Conservation (phyloP, 768 basidiomycete genomes). For the Rhodotorula babjevae region DNA sequence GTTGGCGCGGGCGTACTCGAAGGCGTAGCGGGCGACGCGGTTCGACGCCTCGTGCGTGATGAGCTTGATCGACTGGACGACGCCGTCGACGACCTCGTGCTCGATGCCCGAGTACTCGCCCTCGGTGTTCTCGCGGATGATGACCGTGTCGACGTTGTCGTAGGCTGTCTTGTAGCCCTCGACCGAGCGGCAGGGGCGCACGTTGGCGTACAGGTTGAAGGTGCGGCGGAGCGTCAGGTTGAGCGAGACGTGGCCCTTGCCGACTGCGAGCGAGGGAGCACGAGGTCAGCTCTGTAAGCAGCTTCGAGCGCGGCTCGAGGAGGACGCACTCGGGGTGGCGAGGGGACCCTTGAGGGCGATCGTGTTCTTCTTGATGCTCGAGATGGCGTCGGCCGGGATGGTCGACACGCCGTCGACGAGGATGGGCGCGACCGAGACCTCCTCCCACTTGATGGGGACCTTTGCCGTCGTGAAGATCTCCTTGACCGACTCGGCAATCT, state of each 20-base stretch:
- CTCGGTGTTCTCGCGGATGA: conserved; percentile 99
- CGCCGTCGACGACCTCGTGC: conserved; percentile 97
- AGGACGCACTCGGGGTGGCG: conserved; percentile 72
- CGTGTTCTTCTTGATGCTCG: conserved; percentile 90
- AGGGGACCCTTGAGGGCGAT: conserved; percentile 96
- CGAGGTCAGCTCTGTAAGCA: background rate
- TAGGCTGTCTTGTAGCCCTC: conserved; percentile 97
- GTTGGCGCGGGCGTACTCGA: conserved; percentile 87
- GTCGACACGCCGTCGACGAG: conserved; percentile 93
- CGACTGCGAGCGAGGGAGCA: conserved; percentile 56
- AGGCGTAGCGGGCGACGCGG: conserved; percentile 96
- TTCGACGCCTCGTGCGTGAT: conserved; percentile 99
- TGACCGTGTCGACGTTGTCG: conserved; percentile 93
- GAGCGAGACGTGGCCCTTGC: conserved; percentile 96
- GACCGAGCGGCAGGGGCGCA: conserved; percentile 92
- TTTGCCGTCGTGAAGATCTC: conserved; percentile 84
- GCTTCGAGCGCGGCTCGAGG: background rate
- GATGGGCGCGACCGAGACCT: conserved; percentile 91
- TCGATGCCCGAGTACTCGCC: conserved; percentile 99
- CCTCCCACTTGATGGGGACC: conserved; percentile 98
- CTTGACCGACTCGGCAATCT: conserved; percentile 95
- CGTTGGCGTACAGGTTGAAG: conserved; percentile 97
- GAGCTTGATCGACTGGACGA: conserved; percentile 98
- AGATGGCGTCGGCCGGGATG: conserved; percentile 86
- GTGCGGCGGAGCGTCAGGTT: conserved; percentile 95